Conservation (phyloP, 2,329 filamentous ascomycete species). For the Chlorencoelia australis region DNA sequence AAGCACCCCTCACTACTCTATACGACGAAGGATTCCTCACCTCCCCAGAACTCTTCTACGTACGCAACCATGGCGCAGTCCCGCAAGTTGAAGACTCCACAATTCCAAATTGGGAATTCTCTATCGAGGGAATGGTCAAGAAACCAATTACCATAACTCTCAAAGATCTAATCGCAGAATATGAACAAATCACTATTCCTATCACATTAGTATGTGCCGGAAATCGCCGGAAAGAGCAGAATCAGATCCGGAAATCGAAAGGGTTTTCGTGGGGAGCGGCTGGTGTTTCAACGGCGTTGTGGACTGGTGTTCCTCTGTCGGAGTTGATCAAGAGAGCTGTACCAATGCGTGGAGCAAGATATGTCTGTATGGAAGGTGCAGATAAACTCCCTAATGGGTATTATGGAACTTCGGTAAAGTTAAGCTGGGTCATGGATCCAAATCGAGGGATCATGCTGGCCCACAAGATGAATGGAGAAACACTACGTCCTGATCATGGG, state of each 20-base stretch:
- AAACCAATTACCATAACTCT: slow-evolving; percentile 64
- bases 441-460: slow-evolving; percentile 80
- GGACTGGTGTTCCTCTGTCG: slow-evolving; percentile 69
- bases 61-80: slow-evolving; percentile 80
- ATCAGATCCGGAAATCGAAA: slow-evolving; percentile 80
- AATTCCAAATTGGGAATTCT: slow-evolving; percentile 71
- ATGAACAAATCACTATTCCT: slow-evolving; percentile 74
- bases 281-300: slow-evolving; percentile 77
- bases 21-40: slow-evolving; percentile 79
- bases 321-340: slow-evolving; percentile 60
- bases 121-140: slow-evolving; percentile 74
- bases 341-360: slow-evolving; percentile 61
- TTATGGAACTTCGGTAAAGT: slow-evolving; percentile 79
- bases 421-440: slow-evolving; percentile 79
- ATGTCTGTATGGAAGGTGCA: slow-evolving; percentile 85
- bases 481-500: slow-evolving; percentile 73
- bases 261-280: slow-evolving; percentile 92
- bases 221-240: slow-evolving; percentile 88
- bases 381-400: slow-evolving; percentile 81
- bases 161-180: slow-evolving; percentile 60
- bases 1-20: slow-evolving; percentile 68
- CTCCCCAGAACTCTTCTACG: slow-evolving; percentile 80
- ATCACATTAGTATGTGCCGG: slow-evolving; percentile 87
- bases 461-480: slow-evolving; percentile 83
- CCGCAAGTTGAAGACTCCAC: slow-evolving; percentile 64